These are phyloP conservation scores for Russula dissimulans DNA, from an alignment of 768 basidiomycete genomes.

Conservation along the genomic window DNA sequence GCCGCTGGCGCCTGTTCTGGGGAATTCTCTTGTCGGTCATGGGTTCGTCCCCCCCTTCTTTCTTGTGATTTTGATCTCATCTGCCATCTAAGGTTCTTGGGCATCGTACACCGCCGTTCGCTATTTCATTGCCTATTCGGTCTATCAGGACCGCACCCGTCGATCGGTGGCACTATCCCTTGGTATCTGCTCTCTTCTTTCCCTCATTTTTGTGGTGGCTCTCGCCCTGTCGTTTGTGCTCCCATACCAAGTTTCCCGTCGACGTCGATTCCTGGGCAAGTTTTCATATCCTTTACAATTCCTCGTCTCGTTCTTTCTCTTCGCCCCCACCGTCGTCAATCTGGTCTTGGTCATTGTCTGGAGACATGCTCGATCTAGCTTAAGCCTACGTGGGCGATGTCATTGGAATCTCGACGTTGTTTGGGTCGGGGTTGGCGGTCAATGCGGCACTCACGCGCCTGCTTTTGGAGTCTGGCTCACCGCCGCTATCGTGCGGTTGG, in stretches of 20 bases:
- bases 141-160: conserved; percentile 33
- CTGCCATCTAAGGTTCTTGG: conserved; percentile 42
- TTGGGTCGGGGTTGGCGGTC: conserved; percentile 40
- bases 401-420: conserved; percentile 55
- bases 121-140: conserved; percentile 52
- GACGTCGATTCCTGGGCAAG: conserved; percentile 26
- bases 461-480: conserved; percentile 48
- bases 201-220: conserved; percentile 22
- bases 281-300: conserved; percentile 33
- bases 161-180: conserved; percentile 39
- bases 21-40: conserved; percentile 28
- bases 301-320: conserved; percentile 33
- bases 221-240: conserved; percentile 27
- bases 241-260: conserved; percentile 27
- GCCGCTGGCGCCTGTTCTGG: conserved; percentile 27
- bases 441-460: conserved; percentile 26
- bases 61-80: background rate
- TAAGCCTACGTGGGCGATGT: conserved; percentile 40
- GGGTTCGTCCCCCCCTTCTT: conserved; percentile 25
- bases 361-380: conserved; percentile 34
- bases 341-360: conserved; percentile 46
- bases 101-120: conserved; percentile 52
- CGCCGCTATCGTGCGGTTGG: conserved; percentile 43
- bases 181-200: conserved; percentile 37
- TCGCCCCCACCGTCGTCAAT: conserved; percentile 47